Conservation (phyloP, 2,329 filamentous ascomycete species). For the Colletotrichum aenigma region DNA sequence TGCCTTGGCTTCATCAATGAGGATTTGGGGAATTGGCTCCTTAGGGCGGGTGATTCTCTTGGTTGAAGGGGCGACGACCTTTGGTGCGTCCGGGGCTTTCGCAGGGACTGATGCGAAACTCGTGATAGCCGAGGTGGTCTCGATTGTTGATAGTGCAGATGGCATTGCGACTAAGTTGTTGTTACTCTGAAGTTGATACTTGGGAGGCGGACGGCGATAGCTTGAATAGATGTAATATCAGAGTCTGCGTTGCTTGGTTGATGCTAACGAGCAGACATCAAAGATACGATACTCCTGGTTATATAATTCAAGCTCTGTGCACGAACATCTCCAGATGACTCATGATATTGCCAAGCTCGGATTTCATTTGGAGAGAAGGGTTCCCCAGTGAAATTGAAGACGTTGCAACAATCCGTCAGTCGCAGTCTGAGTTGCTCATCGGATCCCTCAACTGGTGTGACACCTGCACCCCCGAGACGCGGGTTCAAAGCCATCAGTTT, state of each 20-base stretch:
- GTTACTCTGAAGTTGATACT: background rate
- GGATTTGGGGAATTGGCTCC: background rate
- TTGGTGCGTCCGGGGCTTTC: background rate
- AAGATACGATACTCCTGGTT: background rate
- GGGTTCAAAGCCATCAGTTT: background rate
- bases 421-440: no score
- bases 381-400: background rate
- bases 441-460: background rate
- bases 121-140: background rate
- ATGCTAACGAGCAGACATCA: background rate
- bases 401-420: no score
- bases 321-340: background rate
- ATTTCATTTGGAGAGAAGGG: background rate
- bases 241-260: background rate
- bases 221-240: background rate
- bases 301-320: background rate
- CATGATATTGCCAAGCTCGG: background rate
- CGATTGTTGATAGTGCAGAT: background rate
- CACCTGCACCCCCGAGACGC: rapidly evolving
- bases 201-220: background rate
- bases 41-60: background rate
- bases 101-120: background rate
- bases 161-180: background rate
- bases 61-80: background rate
- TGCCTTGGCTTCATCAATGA: background rate